Conservation (phyloP, 2,329 filamentous ascomycete species). For the Fusarium sarcochroum region DNA sequence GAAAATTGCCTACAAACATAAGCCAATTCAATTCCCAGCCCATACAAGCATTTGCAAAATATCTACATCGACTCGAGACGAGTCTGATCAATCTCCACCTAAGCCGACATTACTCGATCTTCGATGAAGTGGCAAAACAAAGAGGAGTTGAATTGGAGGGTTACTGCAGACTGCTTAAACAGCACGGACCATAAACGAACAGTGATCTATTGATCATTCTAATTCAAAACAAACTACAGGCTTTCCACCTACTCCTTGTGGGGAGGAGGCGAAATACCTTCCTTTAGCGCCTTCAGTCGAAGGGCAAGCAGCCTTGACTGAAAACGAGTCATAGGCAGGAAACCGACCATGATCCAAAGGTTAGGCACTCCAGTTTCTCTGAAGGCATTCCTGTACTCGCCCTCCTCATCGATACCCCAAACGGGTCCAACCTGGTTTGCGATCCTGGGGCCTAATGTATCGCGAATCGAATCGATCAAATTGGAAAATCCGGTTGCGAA, state of each 20-base stretch:
- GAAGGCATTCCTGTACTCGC: background rate
- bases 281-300: background rate
- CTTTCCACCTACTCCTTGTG: background rate
- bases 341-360: background rate
- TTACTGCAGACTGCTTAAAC: slow-evolving; percentile 51
- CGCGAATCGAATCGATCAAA: background rate
- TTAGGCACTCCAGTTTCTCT: background rate
- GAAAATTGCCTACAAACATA: background rate
- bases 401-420: background rate
- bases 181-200: too few species aligned
- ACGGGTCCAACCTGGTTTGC: background rate
- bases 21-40: background rate
- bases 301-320: background rate
- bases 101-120: slow-evolving; percentile 58
- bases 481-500: background rate
- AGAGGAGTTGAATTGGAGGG: slow-evolving; percentile 72
- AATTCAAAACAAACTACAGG: too few species aligned
- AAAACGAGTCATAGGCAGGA: background rate
- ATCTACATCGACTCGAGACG: background rate
- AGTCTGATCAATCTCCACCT: background rate
- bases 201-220: too few species aligned
- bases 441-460: background rate
- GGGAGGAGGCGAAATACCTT: background rate
- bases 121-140: slow-evolving; percentile 73
- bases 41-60: background rate